Evolutionary conservation across 2,329 filamentous ascomycete genomes (phyloP).

Genomic region (Diaporthe vaccinii): DNA sequence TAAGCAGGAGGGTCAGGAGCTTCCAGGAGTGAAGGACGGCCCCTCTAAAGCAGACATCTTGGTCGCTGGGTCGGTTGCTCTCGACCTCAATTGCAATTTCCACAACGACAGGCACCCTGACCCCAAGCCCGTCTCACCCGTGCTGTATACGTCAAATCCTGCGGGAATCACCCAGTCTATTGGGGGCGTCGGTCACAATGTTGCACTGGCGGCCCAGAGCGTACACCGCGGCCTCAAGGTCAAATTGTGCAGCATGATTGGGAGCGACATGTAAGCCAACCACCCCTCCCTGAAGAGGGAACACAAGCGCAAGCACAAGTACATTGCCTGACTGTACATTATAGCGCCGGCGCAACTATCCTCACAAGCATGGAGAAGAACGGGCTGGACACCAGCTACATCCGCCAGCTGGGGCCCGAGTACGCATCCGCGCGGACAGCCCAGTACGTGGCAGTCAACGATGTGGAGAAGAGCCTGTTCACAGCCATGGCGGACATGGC

Average conservation of each 20-base stretch:
- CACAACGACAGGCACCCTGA: slow-evolving; percentile 46
- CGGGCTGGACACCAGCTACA: slow-evolving; percentile 74
- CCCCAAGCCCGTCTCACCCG: slow-evolving; percentile 55
- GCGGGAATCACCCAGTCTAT: slow-evolving; percentile 84
- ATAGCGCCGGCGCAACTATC: slow-evolving; percentile 80
- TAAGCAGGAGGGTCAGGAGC: not conserved
- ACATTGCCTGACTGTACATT: slow-evolving; percentile 33
- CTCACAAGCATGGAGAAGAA: slow-evolving; percentile 73
- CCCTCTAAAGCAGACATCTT: slow-evolving; percentile 73
- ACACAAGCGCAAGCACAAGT: not conserved
- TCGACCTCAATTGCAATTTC: slow-evolving; percentile 90
- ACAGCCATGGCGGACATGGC: slow-evolving; percentile 97
- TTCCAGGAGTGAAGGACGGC: slow-evolving; percentile 13
- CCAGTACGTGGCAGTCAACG: slow-evolving; percentile 93
- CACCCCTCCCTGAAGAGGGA: not conserved
- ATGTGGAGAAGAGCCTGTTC: slow-evolving; percentile 84
- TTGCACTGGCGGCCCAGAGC: slow-evolving; percentile 85
- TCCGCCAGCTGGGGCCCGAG: slow-evolving; percentile 68
- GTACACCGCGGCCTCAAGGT: slow-evolving; percentile 72
- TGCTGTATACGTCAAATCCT: slow-evolving; percentile 87
- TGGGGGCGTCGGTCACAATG: slow-evolving; percentile 93
- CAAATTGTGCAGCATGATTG: slow-evolving; percentile 83
- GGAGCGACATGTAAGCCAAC: slow-evolving; percentile 77
- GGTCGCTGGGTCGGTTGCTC: slow-evolving; percentile 89
- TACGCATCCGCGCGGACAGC: slow-evolving; percentile 76